Evolutionary conservation across 2,329 filamentous ascomycete species (phyloP), one percentile per base, ranked within the genome.

Genomic region (Penicillium sp.): DNA sequence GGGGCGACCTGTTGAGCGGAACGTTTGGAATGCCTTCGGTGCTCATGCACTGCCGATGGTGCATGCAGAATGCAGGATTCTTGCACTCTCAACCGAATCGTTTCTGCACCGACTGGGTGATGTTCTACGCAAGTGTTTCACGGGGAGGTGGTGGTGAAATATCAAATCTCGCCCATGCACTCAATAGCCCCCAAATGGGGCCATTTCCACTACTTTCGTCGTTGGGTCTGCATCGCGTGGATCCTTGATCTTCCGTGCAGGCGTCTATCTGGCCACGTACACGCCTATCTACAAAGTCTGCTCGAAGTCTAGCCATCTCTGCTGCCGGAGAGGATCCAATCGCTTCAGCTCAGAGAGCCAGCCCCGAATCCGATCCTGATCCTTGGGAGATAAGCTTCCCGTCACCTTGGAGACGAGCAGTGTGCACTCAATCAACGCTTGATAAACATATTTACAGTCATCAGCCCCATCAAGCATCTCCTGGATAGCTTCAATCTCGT

Each of bases 361-460:
- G 30, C 50, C 57, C 32, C 62, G 56, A 28, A 83, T 63, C 34
- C 79, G 72, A 7, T 56, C 56, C 43, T 66, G 65, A 23, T 63
- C 62, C 48, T 78, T 72, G 18, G 34, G 29, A 19, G 59, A 51
- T 68, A 80, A 30, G 26, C 55, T 61, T 63, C 77, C 72, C 41
- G 75, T 67, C 62, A 73, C 42, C 63, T 57, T 65, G 68, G 65
- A 53, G 75, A 75, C 45, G n/a, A 85, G 64, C 20, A 83, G 59
- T 1, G 83, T 82, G 58, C 87, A 89, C 47, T 87, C 80, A 16
- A 97, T 75, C 35, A 97, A 71, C 4, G 84, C 84, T 65, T 94
- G 87, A 59, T 95, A 94, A 30, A 95, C 86, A 79, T 88, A 93
- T 67, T 95, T 94, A 63, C 80, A 84, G 55, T 85, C 81, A 50